Base-by-base conservation (phyloP, 2,329 filamentous ascomycete species). In the Torrubiellomyces zombiae region DNA sequence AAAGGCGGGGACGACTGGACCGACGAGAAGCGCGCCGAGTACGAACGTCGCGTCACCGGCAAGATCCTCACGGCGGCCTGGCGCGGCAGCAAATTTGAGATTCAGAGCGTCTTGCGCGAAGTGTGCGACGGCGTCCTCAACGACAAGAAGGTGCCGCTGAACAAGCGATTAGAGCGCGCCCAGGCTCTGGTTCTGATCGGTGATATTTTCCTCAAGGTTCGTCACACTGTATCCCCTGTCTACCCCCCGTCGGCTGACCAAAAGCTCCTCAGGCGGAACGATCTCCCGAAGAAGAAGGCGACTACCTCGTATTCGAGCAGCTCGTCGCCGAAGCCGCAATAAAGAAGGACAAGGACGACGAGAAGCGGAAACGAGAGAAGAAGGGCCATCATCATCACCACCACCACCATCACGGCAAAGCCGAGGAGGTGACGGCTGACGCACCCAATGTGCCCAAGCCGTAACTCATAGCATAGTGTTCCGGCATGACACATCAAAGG, bases 271-370 rank as follows among this genome's bases (percentile, higher is more conserved):
- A 94, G 85, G 81, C 86, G 20, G 67, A 78, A 49, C 75, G 89
- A 33, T 77, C 86, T 27, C 77, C 86, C 20, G 89, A 98, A 36
- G 89, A 98, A 58, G 89, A 98, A 53, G 86, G 89, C 35, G 89
- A 95, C 43, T 95, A 92, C 55, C 91, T 98, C 70, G 85, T 86
- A 10, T 98, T 98, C 39, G 89, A 98, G 51, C 83, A 95, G 53
- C 73, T 98, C 28, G 92, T 98, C 51, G 85, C 89, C 25, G 89
- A 98, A 48, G 86, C 86, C 4, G 83, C 85, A 29, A 77, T 83
- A 27, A 95, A 95, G 67, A 93, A 94, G 55, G 82, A 89, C 43
- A 74, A 82, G 48, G 77, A 86, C 42, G 70, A 79, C 28, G 76
- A 82, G 46, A 70, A 70, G 50, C 56, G 55, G 38, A 64, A 72